Conservation (phyloP, 2,329 filamentous ascomycete genomes). For the Verticillium tricorpus region DNA sequence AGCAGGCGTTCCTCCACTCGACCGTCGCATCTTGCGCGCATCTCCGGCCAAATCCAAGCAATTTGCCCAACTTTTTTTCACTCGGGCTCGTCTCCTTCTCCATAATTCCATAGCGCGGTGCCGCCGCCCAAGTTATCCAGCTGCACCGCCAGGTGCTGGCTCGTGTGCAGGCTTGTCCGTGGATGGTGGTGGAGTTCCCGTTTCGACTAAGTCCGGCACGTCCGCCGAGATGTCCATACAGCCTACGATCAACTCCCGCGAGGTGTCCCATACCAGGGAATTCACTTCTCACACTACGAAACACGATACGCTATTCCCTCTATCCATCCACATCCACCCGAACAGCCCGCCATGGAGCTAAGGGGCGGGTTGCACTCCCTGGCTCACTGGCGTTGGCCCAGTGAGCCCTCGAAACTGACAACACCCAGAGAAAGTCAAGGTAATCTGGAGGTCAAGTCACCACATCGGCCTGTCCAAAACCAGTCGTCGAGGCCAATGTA, state of each 20-base stretch:
- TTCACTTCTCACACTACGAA: background rate
- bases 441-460: background rate
- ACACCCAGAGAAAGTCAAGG: background rate
- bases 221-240: background rate
- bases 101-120: background rate
- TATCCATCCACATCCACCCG: too few relatives aligned
- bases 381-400: background rate
- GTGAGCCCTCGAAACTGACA: background rate
- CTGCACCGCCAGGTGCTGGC: background rate
- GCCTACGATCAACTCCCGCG: background rate
- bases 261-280: background rate
- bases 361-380: background rate
- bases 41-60: background rate
- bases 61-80: background rate
- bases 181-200: background rate
- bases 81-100: background rate
- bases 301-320: background rate
- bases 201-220: background rate
- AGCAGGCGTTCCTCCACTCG: background rate
- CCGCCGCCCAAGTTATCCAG: background rate
- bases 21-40: background rate
- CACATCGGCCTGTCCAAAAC: background rate
- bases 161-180: background rate
- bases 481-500: background rate
- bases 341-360: background rate